Evolutionary conservation across 352 stramenopile genomes (phyloP), one percentile per base, ranked within the genome.

Genomic region (Peronosclerospora sorghi): DNA sequence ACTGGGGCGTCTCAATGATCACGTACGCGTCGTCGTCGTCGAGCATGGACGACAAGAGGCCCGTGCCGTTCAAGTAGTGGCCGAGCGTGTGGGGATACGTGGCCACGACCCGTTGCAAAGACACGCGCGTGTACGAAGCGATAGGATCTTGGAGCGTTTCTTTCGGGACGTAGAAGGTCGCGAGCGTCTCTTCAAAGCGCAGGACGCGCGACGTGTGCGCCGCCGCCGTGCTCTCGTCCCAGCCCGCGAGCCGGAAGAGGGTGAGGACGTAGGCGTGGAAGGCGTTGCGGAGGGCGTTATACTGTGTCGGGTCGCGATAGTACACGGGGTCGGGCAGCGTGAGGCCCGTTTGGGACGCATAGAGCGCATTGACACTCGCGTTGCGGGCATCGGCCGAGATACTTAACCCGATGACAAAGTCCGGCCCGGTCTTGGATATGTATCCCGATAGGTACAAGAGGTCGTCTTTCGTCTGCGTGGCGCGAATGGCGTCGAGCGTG

Each of bases 61-160:
- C 56, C 0, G 73, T 72, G 12, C 76, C 79, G 15, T 68, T 66
- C 1, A 91, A 12, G 38, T 68, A 84, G 13, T 45, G 51, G 1
- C 54, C 59, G 26, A 96, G 50, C 5, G 83, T 32, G 8, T 84
- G 39, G 4, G 79, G 79, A 39, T 84, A 86, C 29, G 46, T 35
- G 0, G 46, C 30, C 8, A 56, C 51, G 4, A 65, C 68, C 10
- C 84, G 56, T 1, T 59, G 39, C n/a, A 96, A 62, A 6, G 54
- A 62, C 47, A 95, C 75, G 41, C 82, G 76, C 41, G 96, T 97
- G 66, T 96, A 97, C 4, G 83, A 95, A 14, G 65, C 68, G 2
- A 84, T 43, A 0, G 88, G 86, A 65, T 97, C 85, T 29, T 83
- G 62, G 15, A 93, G 73, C 27, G 94, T 58, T 27, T 92, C 91